Percentiles rank a stretch among this genome's conserved stretches.
These are phyloP conservation scores for Zymoseptoria tritici DNA, from an alignment of 2,329 filamentous ascomycete species.

Conservation along the genomic window DNA sequence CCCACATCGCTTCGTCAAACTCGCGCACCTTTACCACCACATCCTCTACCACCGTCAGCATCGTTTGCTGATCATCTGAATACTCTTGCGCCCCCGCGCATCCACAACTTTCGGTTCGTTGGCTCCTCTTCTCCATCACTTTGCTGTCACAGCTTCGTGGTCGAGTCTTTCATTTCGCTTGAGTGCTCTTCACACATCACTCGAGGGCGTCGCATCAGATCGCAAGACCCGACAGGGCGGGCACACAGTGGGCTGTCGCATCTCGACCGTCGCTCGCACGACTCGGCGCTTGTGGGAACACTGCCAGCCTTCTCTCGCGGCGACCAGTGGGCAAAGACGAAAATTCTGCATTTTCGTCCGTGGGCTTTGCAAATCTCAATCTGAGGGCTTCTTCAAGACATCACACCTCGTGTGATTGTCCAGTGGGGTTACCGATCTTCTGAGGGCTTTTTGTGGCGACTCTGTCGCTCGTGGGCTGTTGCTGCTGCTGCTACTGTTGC, in stretches of 20 bases:
- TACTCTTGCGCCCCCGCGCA: conserved; percentile 1
- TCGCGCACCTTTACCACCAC: neutral
- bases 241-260: conserved; percentile 21
- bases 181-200: conserved; percentile 9
- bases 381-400: conserved; percentile 28
- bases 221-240: conserved; percentile 13
- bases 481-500: conserved; percentile 24
- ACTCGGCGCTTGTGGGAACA: conserved; percentile 48
- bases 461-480: conserved; percentile 29
- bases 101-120: conserved; percentile 19
- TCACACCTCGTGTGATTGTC: conserved; percentile 18
- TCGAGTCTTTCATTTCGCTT: conserved; percentile 16
- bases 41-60: conserved; percentile 3
- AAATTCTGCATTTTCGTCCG: conserved; percentile 37
- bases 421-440: conserved; percentile 24
- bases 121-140: conserved; percentile 21
- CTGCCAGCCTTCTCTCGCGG: conserved; percentile 36
- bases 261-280: conserved; percentile 21
- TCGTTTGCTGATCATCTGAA: conserved; percentile 1
- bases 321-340: conserved; percentile 36
- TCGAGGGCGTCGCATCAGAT: conserved; percentile 17
- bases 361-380: conserved; percentile 27
- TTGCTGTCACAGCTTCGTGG: conserved; percentile 18
- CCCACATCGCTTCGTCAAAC: too few species aligned
- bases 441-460: conserved; percentile 29